phyloP scores from a whole-genome alignment of 305 asterid genomes.

The Nicotiana rustica region DNA sequence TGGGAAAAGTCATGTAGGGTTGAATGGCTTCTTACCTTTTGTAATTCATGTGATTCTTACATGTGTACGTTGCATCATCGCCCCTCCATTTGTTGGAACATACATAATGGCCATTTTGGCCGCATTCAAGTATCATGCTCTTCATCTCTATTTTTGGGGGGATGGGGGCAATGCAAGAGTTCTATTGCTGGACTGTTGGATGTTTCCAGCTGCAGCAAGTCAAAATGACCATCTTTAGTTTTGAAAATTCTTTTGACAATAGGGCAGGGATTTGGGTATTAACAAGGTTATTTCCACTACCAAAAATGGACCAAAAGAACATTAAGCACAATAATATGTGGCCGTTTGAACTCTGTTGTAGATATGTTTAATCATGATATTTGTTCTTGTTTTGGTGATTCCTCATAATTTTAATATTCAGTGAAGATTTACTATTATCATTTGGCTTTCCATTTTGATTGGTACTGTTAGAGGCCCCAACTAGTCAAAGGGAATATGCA shows the following conservation, averaged over 20 bases:
- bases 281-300: neutral
- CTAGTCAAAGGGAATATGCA: slow-evolving; percentile 99
- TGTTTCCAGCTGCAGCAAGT: slow-evolving; percentile 16
- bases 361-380: neutral
- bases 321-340: neutral
- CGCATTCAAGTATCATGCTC: neutral
- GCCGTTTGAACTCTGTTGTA: neutral
- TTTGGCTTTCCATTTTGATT: slow-evolving; percentile 31
- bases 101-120: slow-evolving; percentile 22
- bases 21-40: neutral
- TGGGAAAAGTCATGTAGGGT: slow-evolving; percentile 1
- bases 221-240: slow-evolving; percentile 24
- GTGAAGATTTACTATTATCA: slow-evolving; percentile 23
- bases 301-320: neutral
- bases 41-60: neutral
- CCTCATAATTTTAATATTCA: neutral
- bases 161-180: neutral
- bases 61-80: neutral
- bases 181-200: slow-evolving; percentile 6
- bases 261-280: slow-evolving; percentile 4
- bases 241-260: slow-evolving; percentile 5
- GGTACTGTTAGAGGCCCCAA: slow-evolving; percentile 76
- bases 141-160: neutral
- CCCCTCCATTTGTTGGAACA: neutral
- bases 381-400: neutral